Evolutionary conservation across 345 rosid species (phyloP).

Genomic region (Turritis glabra): DNA sequence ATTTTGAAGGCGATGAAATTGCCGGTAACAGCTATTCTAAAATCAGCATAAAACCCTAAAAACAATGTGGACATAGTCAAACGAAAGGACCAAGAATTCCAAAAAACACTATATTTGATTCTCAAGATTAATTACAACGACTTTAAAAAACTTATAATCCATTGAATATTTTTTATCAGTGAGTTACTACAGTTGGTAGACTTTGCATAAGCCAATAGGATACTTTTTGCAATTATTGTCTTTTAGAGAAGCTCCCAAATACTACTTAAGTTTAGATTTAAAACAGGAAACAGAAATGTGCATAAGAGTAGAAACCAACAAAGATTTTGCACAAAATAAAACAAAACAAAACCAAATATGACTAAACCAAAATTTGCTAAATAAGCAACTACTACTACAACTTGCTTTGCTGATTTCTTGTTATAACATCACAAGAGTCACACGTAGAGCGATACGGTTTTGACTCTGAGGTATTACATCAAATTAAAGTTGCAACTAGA

Average conservation of each 20-base stretch:
- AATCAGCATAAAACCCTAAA: neutral
- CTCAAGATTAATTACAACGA: neutral
- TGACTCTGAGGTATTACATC: neutral
- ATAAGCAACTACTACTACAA: neutral
- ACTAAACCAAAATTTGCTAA: constrained; percentile 17
- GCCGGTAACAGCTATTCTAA: neutral
- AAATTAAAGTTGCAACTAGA: constrained; percentile 8
- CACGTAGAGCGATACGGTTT: neutral
- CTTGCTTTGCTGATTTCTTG: constrained; percentile 3
- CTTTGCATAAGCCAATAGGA: neutral
- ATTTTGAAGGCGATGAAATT: neutral
- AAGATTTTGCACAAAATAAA: neutral
- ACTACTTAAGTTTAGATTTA: neutral
- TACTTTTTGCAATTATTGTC: neutral
- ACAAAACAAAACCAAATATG: neutral
- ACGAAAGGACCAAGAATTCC: constrained; percentile 10
- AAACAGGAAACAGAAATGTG: neutral
- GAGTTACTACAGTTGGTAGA: neutral
- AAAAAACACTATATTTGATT: neutral
- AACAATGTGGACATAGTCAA: constrained; percentile 14
- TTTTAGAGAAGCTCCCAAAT: neutral
- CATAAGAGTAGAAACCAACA: neutral
- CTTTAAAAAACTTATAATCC: too few species aligned
- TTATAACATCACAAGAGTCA: constrained; percentile 18
- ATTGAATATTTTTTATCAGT: too few species aligned